Evolutionary conservation across 176 grass and related monocot genomes (phyloP).

Genomic region (sorghum (Sorghum bicolor)): Sorghum_bicolor_NCBIv3 NC_012878.2:58446001-58446500

Average conservation of each 20-base stretch:
- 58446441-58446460: background rate
- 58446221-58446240: no score
- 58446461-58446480: background rate
- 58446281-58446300: background rate
- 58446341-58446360: background rate
- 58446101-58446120: background rate
- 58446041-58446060: background rate
- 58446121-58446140: no score
- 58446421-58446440: background rate
- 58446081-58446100: background rate
- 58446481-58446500: background rate
- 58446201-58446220: conserved; percentile 1
- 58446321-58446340: background rate
- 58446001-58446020: background rate
- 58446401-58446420: background rate
- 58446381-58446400: background rate
- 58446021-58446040: background rate
- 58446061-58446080: background rate
- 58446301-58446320: background rate
- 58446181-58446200: background rate
- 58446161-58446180: no score
- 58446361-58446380: background rate
- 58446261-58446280: background rate
- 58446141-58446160: no score
- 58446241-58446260: background rate